Base-by-base conservation (phyloP, 257 asterid species). In the Solanum pennellii region DNA sequence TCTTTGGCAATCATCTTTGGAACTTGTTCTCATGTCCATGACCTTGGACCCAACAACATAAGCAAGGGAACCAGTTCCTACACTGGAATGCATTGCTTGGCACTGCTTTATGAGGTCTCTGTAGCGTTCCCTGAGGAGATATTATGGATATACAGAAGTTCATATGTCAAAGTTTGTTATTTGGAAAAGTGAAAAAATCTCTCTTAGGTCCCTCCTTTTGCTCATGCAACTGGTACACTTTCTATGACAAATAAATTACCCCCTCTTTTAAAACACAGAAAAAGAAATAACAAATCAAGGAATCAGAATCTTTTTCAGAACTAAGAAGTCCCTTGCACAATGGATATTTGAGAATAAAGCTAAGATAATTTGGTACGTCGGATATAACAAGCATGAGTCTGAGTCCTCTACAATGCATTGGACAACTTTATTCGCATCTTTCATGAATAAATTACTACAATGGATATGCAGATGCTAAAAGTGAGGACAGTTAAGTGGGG, bases 11-110 rank as follows among this genome's bases (percentile, higher is more conserved):
- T 93, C 96, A 82, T 96, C 97, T 89, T 91, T 96, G 90, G 97
- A 93, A 92, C 95, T 94, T 86, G 93, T 93, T 91, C 99, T 93
- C 98, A 95, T 91, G 91, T 97, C 99, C 99, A 97, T 93, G 90
- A 97, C 97, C 90, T 95, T 97, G 84, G 99, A 94, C 87, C 99
- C 99, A 77, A 97, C 95, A 88, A 93, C 95, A 92, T 94, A 94
- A 74, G 99, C 99, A 89, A 97, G 95, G 76, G 98, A 93, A 90
- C 99, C 99, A 87, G 99, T 97, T 89, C 99, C 99, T 86, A 97
- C 86, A 92, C 98, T 97, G 83, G 99, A 93, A 94, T 97, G 98
- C 99, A 97, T 97, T 90, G 87, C 79, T 90, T 94, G 99, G 87
- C 98, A 97, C 90, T 95, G 96, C 89, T 92, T 94, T 84, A 94